Base-by-base conservation (phyloP, 441 rosid genomes). In the Euphorbia neoarborescens region DNA sequence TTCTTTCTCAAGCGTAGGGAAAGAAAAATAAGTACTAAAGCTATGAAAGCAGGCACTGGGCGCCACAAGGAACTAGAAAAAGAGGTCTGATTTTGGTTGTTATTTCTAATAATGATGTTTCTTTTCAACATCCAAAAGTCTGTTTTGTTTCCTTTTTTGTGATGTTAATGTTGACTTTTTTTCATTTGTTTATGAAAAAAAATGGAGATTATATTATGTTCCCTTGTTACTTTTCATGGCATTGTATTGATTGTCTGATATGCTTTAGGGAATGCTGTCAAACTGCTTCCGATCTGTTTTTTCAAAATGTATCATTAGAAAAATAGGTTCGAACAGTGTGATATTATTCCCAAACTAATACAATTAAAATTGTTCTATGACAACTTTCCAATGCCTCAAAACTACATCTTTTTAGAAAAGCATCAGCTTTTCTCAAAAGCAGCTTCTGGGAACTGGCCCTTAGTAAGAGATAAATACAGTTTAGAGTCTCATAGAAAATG, bases 61-160 rank as follows among this genome's bases (percentile, higher is more conserved):
- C 98, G 96, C 28, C 96, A 92, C 70, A 66, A 71, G 68, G 76
- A 81, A 72, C 91, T 90, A 53, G 96, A 90, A 79, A 70, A 82
- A 75, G 95, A 92, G 91, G 98, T 88, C 71, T 27, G 53, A 25
- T 42, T 61, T 68, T 27, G 14, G 22, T 10, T 22, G 24, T 17
- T n/a, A 35, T 50, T 54, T 24, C 9, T 68, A 48, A 24, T 24
- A 17, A 8, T 20, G 24, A 25, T 40, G 11, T 20, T 64, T 28
- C 17, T 2, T 15, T 53, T 42, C n/a, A 57, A 22, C 42, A 32
- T 65, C 28, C 51, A 57, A 42, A 17, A 34, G 71, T 28, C 12
- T 25, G 8, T 53, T 72, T 20, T 38, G 5, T 22, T 66, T 27
- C 30, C 61, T 58, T 58, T 42, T 42, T 42, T 3, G 40, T 3